Percentiles rank a stretch among this genome's conserved stretches.
Evolutionary conservation across 2,329 filamentous ascomycete species (phyloP).

Genomic region (Fusarium floridanum): DNA sequence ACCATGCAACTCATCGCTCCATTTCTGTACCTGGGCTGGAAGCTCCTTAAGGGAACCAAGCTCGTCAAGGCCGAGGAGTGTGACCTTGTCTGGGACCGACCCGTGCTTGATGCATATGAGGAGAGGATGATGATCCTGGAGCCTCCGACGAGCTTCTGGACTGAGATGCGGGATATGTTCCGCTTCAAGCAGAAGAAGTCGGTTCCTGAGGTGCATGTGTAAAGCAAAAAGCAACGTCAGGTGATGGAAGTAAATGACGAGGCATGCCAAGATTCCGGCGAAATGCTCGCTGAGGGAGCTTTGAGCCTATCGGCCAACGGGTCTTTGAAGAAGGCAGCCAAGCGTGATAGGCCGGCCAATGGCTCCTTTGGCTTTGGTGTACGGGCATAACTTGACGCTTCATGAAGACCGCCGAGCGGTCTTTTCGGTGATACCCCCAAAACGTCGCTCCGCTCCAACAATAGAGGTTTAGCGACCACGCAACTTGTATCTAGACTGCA

Average conservation of each 20-base stretch:
- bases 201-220: constrained; percentile 23
- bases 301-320: background rate
- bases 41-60: constrained; percentile 68
- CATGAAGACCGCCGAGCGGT: background rate
- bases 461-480: background rate
- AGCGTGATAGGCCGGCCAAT: background rate
- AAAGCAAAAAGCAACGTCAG: background rate
- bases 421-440: background rate
- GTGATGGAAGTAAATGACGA: background rate
- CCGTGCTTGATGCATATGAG: constrained; percentile 65
- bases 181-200: constrained; percentile 32
- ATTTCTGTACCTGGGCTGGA: constrained; percentile 67
- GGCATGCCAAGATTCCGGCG: background rate
- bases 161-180: constrained; percentile 31
- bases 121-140: constrained; percentile 50
- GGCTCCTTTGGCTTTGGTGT: background rate
- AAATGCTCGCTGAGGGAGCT: background rate
- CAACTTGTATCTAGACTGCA: constrained; percentile 4
- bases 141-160: constrained; percentile 57
- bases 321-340: background rate
- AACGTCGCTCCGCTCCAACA: background rate
- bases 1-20: constrained; percentile 62
- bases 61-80: constrained; percentile 62
- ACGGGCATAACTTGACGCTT: background rate
- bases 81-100: constrained; percentile 67